These are phyloP conservation scores for Miscanthus sacchariflorus DNA, from an alignment of 202 grass and related monocot genomes.

Conservation along the genomic window DNA sequence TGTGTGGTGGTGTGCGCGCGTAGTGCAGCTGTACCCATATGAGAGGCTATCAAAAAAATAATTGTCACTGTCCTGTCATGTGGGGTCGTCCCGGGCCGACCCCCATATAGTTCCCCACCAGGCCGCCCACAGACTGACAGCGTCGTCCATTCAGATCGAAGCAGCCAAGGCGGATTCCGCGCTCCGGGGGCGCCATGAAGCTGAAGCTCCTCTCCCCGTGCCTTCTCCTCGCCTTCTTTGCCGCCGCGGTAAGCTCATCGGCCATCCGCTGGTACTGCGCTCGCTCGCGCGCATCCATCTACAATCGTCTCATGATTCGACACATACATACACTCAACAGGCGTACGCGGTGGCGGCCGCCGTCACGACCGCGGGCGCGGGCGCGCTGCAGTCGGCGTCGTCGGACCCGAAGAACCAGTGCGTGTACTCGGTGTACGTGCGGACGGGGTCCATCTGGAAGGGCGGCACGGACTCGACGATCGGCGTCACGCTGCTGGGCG, in stretches of 20 bases:
- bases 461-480: slow-evolving; percentile 85
- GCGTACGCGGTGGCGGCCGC: background rate
- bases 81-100: background rate
- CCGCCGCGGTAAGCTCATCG: slow-evolving; percentile 35
- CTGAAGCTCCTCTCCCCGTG: slow-evolving; percentile 11
- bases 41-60: no score
- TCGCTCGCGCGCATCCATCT: background rate
- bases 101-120: background rate
- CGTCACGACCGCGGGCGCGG: background rate
- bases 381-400: background rate
- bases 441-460: slow-evolving; percentile 86
- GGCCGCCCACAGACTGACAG: background rate
- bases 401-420: slow-evolving; percentile 61
- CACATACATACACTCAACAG: background rate
- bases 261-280: background rate
- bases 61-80: background rate
- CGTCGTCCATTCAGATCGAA: background rate
- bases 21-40: no score
- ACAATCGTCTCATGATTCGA: background rate
- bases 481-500: slow-evolving; percentile 61
- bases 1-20: no score
- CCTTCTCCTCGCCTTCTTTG: slow-evolving; percentile 26
- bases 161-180: background rate
- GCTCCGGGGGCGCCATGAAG: background rate
- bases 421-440: slow-evolving; percentile 92